These are phyloP conservation scores for Talaromyces thailandensis DNA, from an alignment of 495 filamentous ascomycete species.

Conservation along the genomic window DNA sequence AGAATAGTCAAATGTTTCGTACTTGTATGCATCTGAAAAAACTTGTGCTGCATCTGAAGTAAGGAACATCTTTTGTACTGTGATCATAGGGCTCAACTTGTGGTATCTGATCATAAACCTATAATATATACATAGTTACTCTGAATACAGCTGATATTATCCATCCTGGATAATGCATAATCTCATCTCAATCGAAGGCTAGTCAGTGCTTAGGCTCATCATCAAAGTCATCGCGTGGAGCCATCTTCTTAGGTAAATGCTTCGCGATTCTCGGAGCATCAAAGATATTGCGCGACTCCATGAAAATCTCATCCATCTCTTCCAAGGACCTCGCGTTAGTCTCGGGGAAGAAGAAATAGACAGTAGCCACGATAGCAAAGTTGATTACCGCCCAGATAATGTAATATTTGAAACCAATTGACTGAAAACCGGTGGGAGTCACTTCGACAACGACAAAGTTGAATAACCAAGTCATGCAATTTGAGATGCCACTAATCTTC, in stretches of 20 bases:
- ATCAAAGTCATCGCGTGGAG: background rate
- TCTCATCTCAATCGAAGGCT: background rate
- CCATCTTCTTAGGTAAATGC: constrained; percentile 12
- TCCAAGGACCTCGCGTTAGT: constrained; percentile 57
- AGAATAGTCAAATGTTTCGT: no score
- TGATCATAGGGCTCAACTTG: no score
- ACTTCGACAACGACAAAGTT: constrained; percentile 40
- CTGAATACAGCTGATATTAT: background rate
- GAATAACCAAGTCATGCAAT: constrained; percentile 57
- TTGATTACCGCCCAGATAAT: constrained; percentile 41
- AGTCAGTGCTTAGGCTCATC: background rate
- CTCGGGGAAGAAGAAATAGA: constrained; percentile 53
- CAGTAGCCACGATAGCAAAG: constrained; percentile 34
- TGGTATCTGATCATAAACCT: background rate
- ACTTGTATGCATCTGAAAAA: no score
- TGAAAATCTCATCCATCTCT: constrained; percentile 66
- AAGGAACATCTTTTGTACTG: no score
- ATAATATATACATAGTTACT: background rate
- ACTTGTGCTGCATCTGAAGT: no score
- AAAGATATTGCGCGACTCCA: constrained; percentile 21
- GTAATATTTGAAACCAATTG: constrained; percentile 37
- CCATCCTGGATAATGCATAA: background rate
- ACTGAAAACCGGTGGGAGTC: constrained; percentile 36
- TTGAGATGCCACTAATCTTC: constrained; percentile 54
- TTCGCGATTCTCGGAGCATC: constrained; percentile 23